Base-by-base conservation (phyloP, 2,329 filamentous ascomycete genomes). In the Canariomyces notabilis region DNA sequence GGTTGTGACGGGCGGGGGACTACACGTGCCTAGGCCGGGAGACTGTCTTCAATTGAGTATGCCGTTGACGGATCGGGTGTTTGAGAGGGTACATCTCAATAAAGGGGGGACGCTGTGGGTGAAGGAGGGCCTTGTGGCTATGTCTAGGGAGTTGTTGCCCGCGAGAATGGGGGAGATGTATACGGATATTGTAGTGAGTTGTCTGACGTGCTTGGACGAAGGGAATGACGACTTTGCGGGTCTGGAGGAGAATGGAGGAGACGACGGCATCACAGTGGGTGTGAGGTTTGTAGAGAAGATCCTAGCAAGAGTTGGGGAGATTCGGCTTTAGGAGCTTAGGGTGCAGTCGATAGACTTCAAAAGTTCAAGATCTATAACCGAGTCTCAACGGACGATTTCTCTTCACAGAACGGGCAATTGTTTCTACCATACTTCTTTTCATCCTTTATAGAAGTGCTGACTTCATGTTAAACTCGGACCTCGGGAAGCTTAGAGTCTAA, bases 181-280 rank as follows among this genome's bases (percentile, higher is more conserved):
- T 12, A 43, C 41, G 3, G 9, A 15, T 6, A n/a, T 51, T 3
- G 49, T 51, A 12, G 22, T 20, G 16, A 21, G 18, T 2, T 51
- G 42, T 37, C 12, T 51, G 31, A 43, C 49, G 8, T 48, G 44
- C 18, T 16, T 51, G 33, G 44, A 50, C 16, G 19, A 33, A 9
- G 49, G 18, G 1, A 51, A 37, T 35, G 19, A 16, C 3, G 29
- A 37, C 7, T 48, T 51, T 40, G 37, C 37, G 12, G 18, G 8
- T 5, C 19, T n/a, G 11, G n/a, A 20, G 18, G 46, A 39, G 2
- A 23, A 38, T 18, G 20, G 23, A 3, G 31, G 19, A 11, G 18
- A 21, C n/a, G 31, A 42, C 20, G 19, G 21, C 2, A 12, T 42
- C 9, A 16, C n/a, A 1, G 23, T 48, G 5, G 49, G 42, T 5